Percentiles rank a stretch among this genome's conserved stretches.
These are phyloP conservation scores for Hordeum vulgare DNA, from an alignment of 176 grass and related monocot genomes.

Conservation along the genomic window MorexV3_pseudomolecules_assembly NC_058523.1:30743611-30744110, in stretches of 20 bases:
- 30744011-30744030: too few species aligned
- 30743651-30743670: neutral
- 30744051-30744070: too few species aligned
- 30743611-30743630: neutral
- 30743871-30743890: neutral
- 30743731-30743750: neutral
- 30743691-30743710: neutral
- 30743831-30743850: neutral
- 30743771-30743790: neutral
- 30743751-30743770: rapidly evolving
- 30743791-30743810: too few species aligned
- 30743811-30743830: neutral
- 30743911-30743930: too few species aligned
- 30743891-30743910: neutral
- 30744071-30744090: too few species aligned
- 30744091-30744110: too few species aligned
- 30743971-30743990: too few species aligned
- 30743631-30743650: neutral
- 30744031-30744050: too few species aligned
- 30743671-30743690: too few species aligned
- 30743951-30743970: too few species aligned
- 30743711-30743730: neutral
- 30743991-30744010: too few species aligned
- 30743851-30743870: neutral
- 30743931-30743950: too few species aligned